Evolutionary conservation across 2,329 filamentous ascomycete genomes (phyloP).

Genomic region (Aspergillus fructus): DNA sequence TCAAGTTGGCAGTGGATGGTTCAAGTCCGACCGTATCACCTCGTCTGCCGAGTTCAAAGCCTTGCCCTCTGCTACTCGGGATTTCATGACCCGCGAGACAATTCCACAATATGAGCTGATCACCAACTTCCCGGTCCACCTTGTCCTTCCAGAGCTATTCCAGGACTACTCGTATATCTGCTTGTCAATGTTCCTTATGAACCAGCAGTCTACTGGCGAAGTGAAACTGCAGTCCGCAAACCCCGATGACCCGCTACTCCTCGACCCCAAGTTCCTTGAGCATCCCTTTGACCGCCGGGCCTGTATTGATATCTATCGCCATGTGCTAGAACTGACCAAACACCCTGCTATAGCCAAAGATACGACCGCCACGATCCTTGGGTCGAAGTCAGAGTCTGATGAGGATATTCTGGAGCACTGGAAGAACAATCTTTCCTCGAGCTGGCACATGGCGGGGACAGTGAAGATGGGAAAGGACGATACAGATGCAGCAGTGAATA

Average conservation of each 20-base stretch:
- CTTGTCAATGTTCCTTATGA: constrained; percentile 51
- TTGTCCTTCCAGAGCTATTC: constrained; percentile 39
- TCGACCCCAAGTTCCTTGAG: constrained; percentile 54
- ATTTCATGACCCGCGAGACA: constrained; percentile 48
- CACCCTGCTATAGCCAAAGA: constrained; percentile 48
- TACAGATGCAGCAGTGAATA: constrained; percentile 51
- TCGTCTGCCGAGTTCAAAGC: constrained; percentile 50
- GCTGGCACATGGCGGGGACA: constrained; percentile 59
- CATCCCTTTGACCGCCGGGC: constrained; percentile 56
- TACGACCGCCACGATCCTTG: constrained; percentile 41
- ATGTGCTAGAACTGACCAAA: constrained; percentile 43
- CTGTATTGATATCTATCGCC: constrained; percentile 51
- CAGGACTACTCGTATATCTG: constrained; percentile 44
- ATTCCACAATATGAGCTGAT: constrained; percentile 60
- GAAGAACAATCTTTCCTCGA: constrained; percentile 43
- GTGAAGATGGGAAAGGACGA: constrained; percentile 55
- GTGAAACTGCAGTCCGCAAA: constrained; percentile 55
- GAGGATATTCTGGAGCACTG: constrained; percentile 54
- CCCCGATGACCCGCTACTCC: constrained; percentile 50
- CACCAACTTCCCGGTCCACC: constrained; percentile 48
- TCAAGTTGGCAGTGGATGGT: constrained; percentile 36
- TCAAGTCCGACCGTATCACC: constrained; percentile 44
- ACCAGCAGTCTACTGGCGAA: constrained; percentile 54
- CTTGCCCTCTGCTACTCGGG: constrained; percentile 36
- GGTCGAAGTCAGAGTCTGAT: constrained; percentile 50